These are phyloP conservation scores for Aspergillus awamori DNA, from an alignment of 2,329 filamentous ascomycete species.

Conservation along the genomic window DNA sequence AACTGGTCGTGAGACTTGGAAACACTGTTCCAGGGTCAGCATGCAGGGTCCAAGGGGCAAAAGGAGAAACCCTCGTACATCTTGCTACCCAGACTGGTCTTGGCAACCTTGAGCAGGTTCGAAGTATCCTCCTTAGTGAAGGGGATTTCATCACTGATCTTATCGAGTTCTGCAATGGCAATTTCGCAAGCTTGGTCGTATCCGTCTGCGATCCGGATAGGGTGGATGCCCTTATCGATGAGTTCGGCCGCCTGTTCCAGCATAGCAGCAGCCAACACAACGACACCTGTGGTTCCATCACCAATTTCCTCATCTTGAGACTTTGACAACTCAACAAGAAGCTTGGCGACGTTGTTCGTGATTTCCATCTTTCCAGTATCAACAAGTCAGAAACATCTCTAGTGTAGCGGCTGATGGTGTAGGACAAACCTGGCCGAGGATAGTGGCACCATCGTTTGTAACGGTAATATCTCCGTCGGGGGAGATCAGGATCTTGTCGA, in stretches of 20 bases:
- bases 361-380: conserved; percentile 79
- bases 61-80: conserved; percentile 56
- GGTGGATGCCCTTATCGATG: conserved; percentile 99
- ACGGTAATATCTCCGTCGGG: conserved; percentile 98
- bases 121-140: conserved; percentile 78
- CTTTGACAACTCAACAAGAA: conserved; percentile 94
- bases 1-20: conserved; percentile 99
- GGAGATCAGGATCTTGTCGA: conserved; percentile 99
- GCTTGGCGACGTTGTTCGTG: conserved; percentile 95
- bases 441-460: conserved; percentile 98
- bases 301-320: conserved; percentile 99
- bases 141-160: conserved; percentile 86
- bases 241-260: conserved; percentile 95
- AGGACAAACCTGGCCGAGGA: conserved; percentile 69
- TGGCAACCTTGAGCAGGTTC: conserved; percentile 92
- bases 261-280: conserved; percentile 90
- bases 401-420: not conserved
- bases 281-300: conserved; percentile 96
- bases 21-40: conserved; percentile 55
- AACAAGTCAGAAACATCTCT: conserved; percentile 5
- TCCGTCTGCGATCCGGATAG: conserved; percentile 96
- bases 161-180: conserved; percentile 87
- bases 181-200: conserved; percentile 98
- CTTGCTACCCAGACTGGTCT: conserved; percentile 95
- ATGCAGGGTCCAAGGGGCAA: not conserved